Evolutionary conservation across 2,329 filamentous ascomycete species (phyloP).

Genomic region (Teratosphaeria epicoccoides): DNA sequence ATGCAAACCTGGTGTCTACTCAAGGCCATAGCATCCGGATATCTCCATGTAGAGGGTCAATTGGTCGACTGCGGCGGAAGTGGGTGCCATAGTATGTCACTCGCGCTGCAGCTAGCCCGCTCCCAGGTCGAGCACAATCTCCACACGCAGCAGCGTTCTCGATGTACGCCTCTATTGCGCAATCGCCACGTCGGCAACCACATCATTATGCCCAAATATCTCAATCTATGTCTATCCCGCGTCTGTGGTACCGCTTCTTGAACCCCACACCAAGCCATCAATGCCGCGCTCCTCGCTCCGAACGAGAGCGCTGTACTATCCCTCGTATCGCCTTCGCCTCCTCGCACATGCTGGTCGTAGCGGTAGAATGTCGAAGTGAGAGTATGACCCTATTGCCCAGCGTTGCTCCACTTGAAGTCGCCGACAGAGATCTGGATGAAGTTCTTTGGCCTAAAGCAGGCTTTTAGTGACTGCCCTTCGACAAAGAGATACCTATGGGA

Average conservation of each 20-base stretch:
- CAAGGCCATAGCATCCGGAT: too few relatives aligned
- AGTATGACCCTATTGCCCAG: not conserved
- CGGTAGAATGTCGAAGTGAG: not conserved
- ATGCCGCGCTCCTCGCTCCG: not conserved
- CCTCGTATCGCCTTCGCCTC: not conserved
- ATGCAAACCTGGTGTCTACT: too few relatives aligned
- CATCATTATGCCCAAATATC: not conserved
- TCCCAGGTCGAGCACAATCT: not conserved
- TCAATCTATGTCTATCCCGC: not conserved
- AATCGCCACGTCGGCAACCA: not conserved
- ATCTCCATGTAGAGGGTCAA: too few relatives aligned
- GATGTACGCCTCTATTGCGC: not conserved
- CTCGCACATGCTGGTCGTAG: not conserved
- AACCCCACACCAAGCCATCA: not conserved
- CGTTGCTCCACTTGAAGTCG: slow-evolving; percentile 10
- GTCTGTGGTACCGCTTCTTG: not conserved
- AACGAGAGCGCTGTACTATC: not conserved
- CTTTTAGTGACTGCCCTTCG: not conserved
- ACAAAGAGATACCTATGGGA: not conserved
- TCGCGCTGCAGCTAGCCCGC: not conserved
- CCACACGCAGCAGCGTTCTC: not conserved
- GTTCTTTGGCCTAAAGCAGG: slow-evolving; percentile 1
- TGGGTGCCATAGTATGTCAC: too few relatives aligned
- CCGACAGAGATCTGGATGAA: slow-evolving; percentile 14
- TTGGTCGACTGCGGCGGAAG: too few relatives aligned